phyloP scores from a whole-genome alignment of 1,284 basidiomycete species.

The Wallemia ichthyophaga region DNA sequence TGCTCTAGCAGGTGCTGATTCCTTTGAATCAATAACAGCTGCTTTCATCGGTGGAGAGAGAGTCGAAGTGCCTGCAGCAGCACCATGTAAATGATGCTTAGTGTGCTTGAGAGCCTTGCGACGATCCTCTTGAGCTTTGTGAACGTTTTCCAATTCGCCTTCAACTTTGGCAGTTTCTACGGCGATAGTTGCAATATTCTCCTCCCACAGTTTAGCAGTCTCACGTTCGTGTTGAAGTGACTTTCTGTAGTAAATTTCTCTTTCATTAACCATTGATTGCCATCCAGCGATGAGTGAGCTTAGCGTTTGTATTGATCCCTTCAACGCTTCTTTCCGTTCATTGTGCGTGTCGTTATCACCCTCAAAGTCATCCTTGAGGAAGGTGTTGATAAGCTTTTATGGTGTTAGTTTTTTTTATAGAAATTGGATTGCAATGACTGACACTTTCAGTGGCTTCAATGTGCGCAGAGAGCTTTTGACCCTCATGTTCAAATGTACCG shows the following conservation, averaged over 20 bases:
- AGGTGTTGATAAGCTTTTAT: constrained; percentile 9
- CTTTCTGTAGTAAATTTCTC: constrained; percentile 50
- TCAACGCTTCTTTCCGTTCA: constrained; percentile 29
- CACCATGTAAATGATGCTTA: constrained; percentile 4
- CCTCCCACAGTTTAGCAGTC: constrained; percentile 61
- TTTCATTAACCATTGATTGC: constrained; percentile 35
- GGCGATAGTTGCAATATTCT: constrained; percentile 59
- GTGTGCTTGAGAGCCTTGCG: constrained; percentile 15
- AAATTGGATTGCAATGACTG: neutral
- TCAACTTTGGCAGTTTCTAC: constrained; percentile 64
- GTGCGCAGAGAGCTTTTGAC: constrained; percentile 44
- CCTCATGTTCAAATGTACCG: constrained; percentile 35
- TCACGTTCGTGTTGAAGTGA: constrained; percentile 36
- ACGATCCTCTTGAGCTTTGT: constrained; percentile 18
- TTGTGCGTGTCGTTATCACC: constrained; percentile 12
- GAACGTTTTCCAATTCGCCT: constrained; percentile 27
- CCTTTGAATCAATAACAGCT: constrained; percentile 2
- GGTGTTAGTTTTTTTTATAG: constrained; percentile 6
- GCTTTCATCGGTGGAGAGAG: constrained; percentile 3
- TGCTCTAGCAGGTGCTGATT: constrained; percentile 1
- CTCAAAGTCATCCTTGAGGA: neutral
- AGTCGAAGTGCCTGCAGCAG: constrained; percentile 2
- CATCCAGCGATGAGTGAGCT: constrained; percentile 36
- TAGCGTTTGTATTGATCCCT: constrained; percentile 30
- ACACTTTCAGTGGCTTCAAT: constrained; percentile 37